These are phyloP conservation scores for Aspergillus sp. DNA, from an alignment of 2,329 filamentous ascomycete genomes.

Conservation along the genomic window DNA sequence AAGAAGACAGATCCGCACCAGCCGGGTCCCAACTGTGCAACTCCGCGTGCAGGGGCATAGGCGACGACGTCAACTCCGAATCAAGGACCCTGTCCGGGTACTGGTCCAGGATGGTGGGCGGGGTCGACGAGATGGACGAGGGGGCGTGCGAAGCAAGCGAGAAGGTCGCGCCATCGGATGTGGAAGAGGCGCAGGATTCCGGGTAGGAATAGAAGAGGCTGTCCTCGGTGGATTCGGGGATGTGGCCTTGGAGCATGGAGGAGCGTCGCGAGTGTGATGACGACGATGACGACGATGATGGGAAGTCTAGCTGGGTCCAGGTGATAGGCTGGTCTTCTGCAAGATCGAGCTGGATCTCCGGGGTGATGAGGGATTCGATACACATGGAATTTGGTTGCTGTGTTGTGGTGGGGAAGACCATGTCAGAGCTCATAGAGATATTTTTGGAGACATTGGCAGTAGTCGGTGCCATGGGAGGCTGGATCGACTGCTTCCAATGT, in stretches of 20 bases:
- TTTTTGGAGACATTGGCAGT: slow-evolving; percentile 13
- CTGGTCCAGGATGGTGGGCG: slow-evolving; percentile 27
- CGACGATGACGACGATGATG: slow-evolving; percentile 9
- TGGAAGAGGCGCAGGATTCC: slow-evolving; percentile 37
- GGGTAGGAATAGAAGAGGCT: slow-evolving; percentile 36
- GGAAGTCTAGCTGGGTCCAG: slow-evolving; percentile 31
- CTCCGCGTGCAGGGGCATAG: slow-evolving; percentile 23
- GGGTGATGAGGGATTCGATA: slow-evolving; percentile 28
- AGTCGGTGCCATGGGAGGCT: slow-evolving; percentile 13
- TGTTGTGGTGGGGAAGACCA: slow-evolving; percentile 16
- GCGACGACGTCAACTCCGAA: slow-evolving; percentile 25
- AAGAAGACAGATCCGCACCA: no score
- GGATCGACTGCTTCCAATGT: slow-evolving; percentile 20
- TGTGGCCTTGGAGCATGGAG: slow-evolving; percentile 23
- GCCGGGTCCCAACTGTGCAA: slow-evolving; percentile 6
- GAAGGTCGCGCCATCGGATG: slow-evolving; percentile 27
- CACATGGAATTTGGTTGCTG: slow-evolving; percentile 28
- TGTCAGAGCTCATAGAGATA: slow-evolving; percentile 14
- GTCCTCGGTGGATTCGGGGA: slow-evolving; percentile 32
- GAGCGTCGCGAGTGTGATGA: slow-evolving; percentile 14
- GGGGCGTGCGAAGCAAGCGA: slow-evolving; percentile 20
- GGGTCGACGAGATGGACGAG: slow-evolving; percentile 27
- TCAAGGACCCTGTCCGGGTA: slow-evolving; percentile 21
- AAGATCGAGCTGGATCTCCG: slow-evolving; percentile 26
- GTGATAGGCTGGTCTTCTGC: slow-evolving; percentile 22